Evolutionary conservation across 2,329 filamentous ascomycete species (phyloP), one percentile per base, ranked within the genome.

Genomic region (Paecilomyces formosus): DNA sequence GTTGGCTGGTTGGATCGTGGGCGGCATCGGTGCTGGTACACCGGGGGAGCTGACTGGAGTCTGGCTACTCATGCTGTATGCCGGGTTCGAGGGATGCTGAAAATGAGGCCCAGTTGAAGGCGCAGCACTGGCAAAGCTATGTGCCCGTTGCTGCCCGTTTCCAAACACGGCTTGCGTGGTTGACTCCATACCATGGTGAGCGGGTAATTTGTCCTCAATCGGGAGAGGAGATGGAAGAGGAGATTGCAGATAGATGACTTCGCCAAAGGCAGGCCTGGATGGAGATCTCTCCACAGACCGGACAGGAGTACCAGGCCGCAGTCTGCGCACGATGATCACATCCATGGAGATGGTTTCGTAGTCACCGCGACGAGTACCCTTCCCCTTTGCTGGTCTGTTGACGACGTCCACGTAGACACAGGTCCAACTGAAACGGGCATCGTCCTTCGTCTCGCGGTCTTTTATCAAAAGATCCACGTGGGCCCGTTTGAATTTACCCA

Each of bases 401-500:
- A 69, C 65, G 55, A 69, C 69, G 53, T 72, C 69, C 24, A 72
- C 66, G 60, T 74, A 75, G n/a, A 69, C 72, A 54, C 66, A 73
- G n/a, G 62, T 69, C 72, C 74, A 76, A 59, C 72, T 66, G 15
- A 71, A 72, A 3, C 64, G 63, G 15, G 64, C 63, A 31, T 75
- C 68, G 15, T 62, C 60, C 1, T 52, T 21, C 4, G 60, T 59
- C 50, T 66, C 68, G 49, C 69, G 68, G 52, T 73, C 70, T 15
- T 69, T 62, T 15, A 77, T 68, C 24, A 78, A 58, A 18, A 65
- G 62, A 22, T 73, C 69, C 49, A 78, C 68, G 60, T 74, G 73
- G 6, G 63, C 59, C 3, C 69, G 68, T 35, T 70, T 72, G 24
- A 61, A 53, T 15, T 62, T 62, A 0, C 66, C 66, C 3, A 77